Evolutionary conservation across 371 early-diverging fungal species (phyloP).

Genomic region (Mucor sp.): DNA sequence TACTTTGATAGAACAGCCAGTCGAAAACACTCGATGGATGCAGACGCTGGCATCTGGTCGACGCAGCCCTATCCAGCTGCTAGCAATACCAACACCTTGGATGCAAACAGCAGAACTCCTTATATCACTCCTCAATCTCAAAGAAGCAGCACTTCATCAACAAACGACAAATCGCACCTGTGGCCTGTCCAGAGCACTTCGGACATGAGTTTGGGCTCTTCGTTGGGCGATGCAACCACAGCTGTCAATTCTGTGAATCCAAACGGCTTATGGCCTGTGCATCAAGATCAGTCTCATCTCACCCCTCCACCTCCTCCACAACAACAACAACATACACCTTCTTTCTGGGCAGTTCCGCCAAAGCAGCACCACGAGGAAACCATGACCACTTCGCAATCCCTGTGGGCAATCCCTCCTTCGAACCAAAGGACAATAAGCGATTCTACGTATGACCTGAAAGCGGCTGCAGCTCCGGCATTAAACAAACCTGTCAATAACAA

Average conservation of each 20-base stretch:
- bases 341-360: constrained; percentile 17
- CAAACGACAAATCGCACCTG: constrained; percentile 9
- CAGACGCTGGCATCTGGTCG: constrained; percentile 10
- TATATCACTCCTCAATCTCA: constrained; percentile 13
- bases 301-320: neutral
- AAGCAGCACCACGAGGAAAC: constrained; percentile 11
- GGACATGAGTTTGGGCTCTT: constrained; percentile 9
- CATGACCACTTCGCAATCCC: constrained; percentile 5
- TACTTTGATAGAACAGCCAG: constrained; percentile 9
- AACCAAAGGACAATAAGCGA: neutral
- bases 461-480: neutral
- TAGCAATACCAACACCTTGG: neutral
- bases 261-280: constrained; percentile 12
- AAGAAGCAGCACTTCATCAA: constrained; percentile 20
- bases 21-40: constrained; percentile 21
- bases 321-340: constrained; percentile 2
- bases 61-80: constrained; percentile 6
- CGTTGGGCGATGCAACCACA: constrained; percentile 5
- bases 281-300: constrained; percentile 15
- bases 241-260: neutral
- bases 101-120: constrained; percentile 14
- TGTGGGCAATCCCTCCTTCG: constrained; percentile 25
- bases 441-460: neutral
- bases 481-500: constrained; percentile 1
- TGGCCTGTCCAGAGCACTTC: constrained; percentile 10